These are phyloP conservation scores for Penicillium manginii DNA, from an alignment of 495 filamentous ascomycete species.

Conservation along the genomic window DNA sequence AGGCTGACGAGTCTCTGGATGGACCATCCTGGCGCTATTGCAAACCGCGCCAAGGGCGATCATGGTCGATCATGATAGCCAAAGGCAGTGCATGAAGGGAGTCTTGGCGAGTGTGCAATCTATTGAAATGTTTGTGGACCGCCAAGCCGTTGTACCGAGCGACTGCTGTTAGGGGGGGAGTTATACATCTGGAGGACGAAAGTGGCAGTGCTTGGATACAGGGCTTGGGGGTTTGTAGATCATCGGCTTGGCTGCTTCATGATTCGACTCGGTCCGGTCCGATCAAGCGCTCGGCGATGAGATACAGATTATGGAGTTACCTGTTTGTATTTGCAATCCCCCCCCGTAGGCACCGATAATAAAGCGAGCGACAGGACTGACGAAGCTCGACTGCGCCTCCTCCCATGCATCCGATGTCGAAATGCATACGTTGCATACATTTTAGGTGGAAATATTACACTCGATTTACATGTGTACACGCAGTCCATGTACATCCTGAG, in stretches of 20 bases:
- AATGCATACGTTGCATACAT: neutral
- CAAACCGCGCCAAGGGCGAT: constrained; percentile 34
- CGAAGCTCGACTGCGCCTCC: constrained; percentile 1
- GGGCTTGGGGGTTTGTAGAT: constrained; percentile 1
- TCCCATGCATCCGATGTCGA: neutral
- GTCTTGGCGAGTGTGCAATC: constrained; percentile 22
- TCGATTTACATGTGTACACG: neutral
- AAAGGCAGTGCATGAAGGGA: constrained; percentile 12
- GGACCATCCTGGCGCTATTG: constrained; percentile 12
- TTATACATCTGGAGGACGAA: neutral
- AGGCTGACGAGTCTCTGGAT: neutral
- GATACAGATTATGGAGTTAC: neutral
- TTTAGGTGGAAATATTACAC: neutral
- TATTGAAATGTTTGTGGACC: constrained; percentile 19
- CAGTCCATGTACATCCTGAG: neutral
- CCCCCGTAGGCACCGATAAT: neutral
- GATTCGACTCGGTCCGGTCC: constrained; percentile 24
- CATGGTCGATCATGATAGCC: constrained; percentile 27
- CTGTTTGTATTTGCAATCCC: neutral
- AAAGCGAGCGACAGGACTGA: neutral
- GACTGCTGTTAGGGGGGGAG: constrained; percentile 8
- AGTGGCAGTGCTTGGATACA: neutral
- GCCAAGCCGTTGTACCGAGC: constrained; percentile 27
- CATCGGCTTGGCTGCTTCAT: constrained; percentile 8
- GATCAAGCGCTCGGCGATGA: constrained; percentile 13